These are phyloP conservation scores for Penicillium verrucosum DNA, from an alignment of 2,329 filamentous ascomycete genomes.

Conservation along the genomic window DNA sequence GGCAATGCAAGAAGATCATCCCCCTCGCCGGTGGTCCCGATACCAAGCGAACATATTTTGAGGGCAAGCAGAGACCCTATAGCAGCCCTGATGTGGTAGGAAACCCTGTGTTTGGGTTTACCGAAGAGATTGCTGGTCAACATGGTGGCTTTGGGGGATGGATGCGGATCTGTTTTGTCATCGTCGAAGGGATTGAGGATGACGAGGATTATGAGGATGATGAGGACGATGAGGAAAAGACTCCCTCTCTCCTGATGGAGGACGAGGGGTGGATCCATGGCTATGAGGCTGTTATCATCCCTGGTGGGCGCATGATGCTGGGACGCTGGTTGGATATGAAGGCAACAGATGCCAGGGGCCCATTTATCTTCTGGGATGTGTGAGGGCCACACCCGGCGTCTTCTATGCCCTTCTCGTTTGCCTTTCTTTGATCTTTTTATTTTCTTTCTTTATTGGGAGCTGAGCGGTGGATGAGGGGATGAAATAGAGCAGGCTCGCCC, in stretches of 20 bases:
- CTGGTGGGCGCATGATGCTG: conserved; percentile 48
- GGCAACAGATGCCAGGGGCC: conserved; percentile 19
- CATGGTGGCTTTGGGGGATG: conserved; percentile 36
- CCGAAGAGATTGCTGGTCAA: conserved; percentile 27
- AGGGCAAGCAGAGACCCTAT: conserved; percentile 23
- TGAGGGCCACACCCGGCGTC: neutral
- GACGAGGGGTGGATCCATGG: conserved; percentile 37
- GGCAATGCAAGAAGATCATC: conserved; percentile 23
- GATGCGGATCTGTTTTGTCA: conserved; percentile 38
- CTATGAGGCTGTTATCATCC: conserved; percentile 50
- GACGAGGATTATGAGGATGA: neutral
- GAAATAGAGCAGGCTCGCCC: neutral
- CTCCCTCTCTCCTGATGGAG: conserved; percentile 11
- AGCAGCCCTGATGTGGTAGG: conserved; percentile 2
- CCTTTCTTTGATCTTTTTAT: neutral
- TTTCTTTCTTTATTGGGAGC: neutral
- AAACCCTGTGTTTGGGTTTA: conserved; percentile 34
- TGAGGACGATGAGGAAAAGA: neutral
- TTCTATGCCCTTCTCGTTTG: neutral
- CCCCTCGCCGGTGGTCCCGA: conserved; percentile 7
- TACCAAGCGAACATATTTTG: conserved; percentile 22
- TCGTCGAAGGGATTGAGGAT: conserved; percentile 22
- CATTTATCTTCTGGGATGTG: conserved; percentile 36
- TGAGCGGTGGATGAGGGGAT: neutral
- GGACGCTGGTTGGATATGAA: conserved; percentile 46